Conservation (phyloP, 2,329 filamentous ascomycete species). For the Hirsutella minnesotensis region DNA sequence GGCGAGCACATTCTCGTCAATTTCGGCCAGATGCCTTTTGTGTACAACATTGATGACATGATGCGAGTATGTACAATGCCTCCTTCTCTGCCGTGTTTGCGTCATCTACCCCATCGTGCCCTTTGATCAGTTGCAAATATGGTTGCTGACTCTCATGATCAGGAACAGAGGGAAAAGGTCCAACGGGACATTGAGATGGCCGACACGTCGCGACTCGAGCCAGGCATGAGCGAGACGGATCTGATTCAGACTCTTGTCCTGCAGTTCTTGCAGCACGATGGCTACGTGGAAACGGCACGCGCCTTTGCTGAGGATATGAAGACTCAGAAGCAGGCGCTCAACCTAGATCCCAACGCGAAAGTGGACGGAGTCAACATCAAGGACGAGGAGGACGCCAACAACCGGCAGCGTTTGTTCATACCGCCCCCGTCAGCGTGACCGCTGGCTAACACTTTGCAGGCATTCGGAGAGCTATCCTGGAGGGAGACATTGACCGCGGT, state of each 20-base stretch:
- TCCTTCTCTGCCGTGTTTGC: too few relatives aligned
- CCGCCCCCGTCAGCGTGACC: background rate
- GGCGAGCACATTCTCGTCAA: conserved; percentile 52
- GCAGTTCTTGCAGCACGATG: conserved; percentile 88
- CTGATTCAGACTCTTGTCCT: conserved; percentile 71
- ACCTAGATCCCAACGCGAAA: conserved; percentile 39
- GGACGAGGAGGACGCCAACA: conserved; percentile 77
- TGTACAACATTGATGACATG: conserved; percentile 83
- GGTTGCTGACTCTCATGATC: conserved; percentile 2
- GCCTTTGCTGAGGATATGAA: conserved; percentile 78
- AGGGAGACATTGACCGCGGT: conserved; percentile 84
- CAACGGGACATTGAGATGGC: conserved; percentile 46
- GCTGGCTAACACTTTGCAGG: conserved; percentile 33
- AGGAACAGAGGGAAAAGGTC: conserved; percentile 51
- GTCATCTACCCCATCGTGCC: background rate
- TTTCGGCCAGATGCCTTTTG: conserved; percentile 65
- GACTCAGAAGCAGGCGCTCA: conserved; percentile 59
- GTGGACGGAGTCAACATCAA: conserved; percentile 52
- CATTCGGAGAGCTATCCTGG: conserved; percentile 76
- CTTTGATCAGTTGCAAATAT: conserved; percentile 5
- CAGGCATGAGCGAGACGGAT: conserved; percentile 57
- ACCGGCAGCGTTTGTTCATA: conserved; percentile 62
- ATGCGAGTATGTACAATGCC: conserved; percentile 51
- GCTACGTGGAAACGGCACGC: conserved; percentile 84
- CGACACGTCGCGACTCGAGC: conserved; percentile 48